Percentiles rank a stretch among this genome's conserved stretches.
phyloP scores from a whole-genome alignment of 345 rosid species.

The Erucastrum elatum region DNA sequence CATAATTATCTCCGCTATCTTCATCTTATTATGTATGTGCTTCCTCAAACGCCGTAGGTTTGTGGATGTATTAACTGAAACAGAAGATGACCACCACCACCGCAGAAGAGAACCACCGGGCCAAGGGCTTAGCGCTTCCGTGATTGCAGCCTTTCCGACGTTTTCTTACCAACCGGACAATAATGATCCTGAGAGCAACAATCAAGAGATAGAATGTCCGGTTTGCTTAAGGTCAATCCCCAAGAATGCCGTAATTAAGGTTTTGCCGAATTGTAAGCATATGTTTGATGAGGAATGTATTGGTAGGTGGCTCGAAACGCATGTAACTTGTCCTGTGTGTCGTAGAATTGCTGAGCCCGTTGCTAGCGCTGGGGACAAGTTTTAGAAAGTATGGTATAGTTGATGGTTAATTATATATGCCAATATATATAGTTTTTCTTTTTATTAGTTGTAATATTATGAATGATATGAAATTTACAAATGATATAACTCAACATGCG shows the following conservation, averaged over 20 bases:
- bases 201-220: slow-evolving; percentile 36
- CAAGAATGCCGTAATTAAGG: slow-evolving; percentile 25
- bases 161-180: slow-evolving; percentile 28
- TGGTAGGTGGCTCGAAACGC: slow-evolving; percentile 35
- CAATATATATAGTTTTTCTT: not conserved
- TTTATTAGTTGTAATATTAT: slow-evolving; percentile 12
- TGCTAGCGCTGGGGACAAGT: slow-evolving; percentile 17
- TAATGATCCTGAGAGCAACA: slow-evolving; percentile 29
- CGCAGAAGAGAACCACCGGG: slow-evolving; percentile 20
- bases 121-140: slow-evolving; percentile 36
- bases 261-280: slow-evolving; percentile 39
- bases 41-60: slow-evolving; percentile 29
- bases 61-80: slow-evolving; percentile 14
- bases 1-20: slow-evolving; percentile 21
- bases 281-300: slow-evolving; percentile 42
- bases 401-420: not conserved
- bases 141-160: slow-evolving; percentile 34
- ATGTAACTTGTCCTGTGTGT: slow-evolving; percentile 38
- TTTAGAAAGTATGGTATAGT: slow-evolving; percentile 22
- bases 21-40: slow-evolving; percentile 12
- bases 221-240: slow-evolving; percentile 34
- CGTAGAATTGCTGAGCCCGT: slow-evolving; percentile 27
- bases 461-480: slow-evolving; percentile 5
- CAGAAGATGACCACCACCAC: not conserved
- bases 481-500: slow-evolving; percentile 3